Evolutionary conservation across 129 eudicot species (phyloP), one percentile per base, ranked within the genome.

Genomic region (Flaveria bidentis): DNA sequence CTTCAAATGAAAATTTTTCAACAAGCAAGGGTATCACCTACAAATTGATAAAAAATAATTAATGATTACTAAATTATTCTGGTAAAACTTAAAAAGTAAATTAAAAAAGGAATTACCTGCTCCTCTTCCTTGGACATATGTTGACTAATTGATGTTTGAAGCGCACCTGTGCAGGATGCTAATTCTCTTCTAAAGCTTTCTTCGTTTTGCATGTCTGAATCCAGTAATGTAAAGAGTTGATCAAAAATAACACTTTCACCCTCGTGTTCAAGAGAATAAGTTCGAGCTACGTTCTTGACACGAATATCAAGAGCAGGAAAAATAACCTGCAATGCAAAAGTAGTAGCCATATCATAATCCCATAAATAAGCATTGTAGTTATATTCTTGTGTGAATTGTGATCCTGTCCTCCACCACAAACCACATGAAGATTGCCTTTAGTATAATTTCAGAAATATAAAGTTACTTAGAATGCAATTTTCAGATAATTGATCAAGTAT

Each of bases 61-160:
- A n/a, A 53, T 53, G 11, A 17, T n/a, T 53, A 61, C 46, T 22
- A 58, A 10, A 71, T 2, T 13, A 42, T 52, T 33, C 41, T 13
- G 25, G 15, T 11, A 51, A 22, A 45, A 45, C 14, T 45, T 8
- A 8, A 45, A 45, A 33, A 66, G 42, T 65, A 44, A 13, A 17
- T 4, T 23, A 75, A 52, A 53, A 53, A 53, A 10, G 6, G 25
- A 56, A 56, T 7, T 18, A 93, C 98, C 93, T 93, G 98, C 81
- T 93, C 96, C 75, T 93, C 98, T 80, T 93, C 98, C 85, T 93
- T 93, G 73, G 93, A 90, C 98, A 93, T 93, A 87, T 93, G 98
- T 80, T 93, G 98, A 75, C 91, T 85, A 67, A 93, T 93, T 73
- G 98, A 93, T 76, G 98, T 93, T 81, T 86, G 91, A 57, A 93